A percentile compares a stretch with the other conserved stretches of the same genome.
These are phyloP conservation scores for Arachis hypogaea DNA, from an alignment of 306 rosid species.

Conservation along the genomic window DNA sequence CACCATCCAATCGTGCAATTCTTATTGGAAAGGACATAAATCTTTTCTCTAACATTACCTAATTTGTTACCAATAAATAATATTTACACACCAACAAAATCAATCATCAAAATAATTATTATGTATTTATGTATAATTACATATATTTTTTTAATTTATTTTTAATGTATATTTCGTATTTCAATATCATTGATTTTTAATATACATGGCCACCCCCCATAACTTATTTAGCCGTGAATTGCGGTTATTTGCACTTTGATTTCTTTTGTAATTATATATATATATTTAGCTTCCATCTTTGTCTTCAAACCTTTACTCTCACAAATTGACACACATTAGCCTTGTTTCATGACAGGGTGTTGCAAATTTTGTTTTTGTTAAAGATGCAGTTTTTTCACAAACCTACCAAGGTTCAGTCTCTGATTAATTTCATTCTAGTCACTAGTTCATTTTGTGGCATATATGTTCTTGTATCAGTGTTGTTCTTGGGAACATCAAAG, in stretches of 20 bases:
- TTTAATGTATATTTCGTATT: too few species aligned
- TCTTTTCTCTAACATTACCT: slow-evolving; percentile 36
- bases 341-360: background rate
- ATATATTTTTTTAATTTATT: too few species aligned
- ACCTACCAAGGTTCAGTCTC: slow-evolving; percentile 48
- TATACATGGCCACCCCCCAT: background rate
- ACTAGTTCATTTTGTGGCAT: slow-evolving; percentile 56
- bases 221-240: slow-evolving; percentile 42
- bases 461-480: slow-evolving; percentile 56
- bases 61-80: background rate
- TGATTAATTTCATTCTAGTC: slow-evolving; percentile 51
- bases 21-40: slow-evolving; percentile 36
- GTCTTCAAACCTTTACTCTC: slow-evolving; percentile 3
- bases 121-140: too few species aligned
- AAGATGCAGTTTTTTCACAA: slow-evolving; percentile 58
- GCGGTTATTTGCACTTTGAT: slow-evolving; percentile 23
- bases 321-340: background rate
- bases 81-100: too few species aligned
- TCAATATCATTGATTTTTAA: too few species aligned
- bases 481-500: slow-evolving; percentile 44
- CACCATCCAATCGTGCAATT: slow-evolving; percentile 29
- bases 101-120: too few species aligned
- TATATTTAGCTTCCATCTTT: background rate
- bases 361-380: background rate
- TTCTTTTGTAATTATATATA: background rate